Evolutionary conservation across 495 filamentous ascomycete genomes (phyloP).

Genomic region (Aspergillus funiculosus): DNA sequence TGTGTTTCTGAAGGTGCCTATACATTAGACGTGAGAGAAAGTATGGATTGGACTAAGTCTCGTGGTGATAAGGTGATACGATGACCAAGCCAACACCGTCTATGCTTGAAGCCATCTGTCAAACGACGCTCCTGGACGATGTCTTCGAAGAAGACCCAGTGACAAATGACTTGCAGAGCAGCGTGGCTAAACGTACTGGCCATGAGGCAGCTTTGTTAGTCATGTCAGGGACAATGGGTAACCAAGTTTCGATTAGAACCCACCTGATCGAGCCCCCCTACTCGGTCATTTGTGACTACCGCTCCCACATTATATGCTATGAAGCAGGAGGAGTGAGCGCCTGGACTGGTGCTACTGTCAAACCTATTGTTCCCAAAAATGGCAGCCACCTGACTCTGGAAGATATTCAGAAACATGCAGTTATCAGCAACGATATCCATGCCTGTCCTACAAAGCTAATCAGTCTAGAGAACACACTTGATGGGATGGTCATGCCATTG

Average conservation of each 20-base stretch:
- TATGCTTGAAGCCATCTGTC: constrained; percentile 65
- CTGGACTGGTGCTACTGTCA: constrained; percentile 41
- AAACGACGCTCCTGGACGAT: constrained; percentile 66
- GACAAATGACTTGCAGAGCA: constrained; percentile 64
- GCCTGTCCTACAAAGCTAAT: constrained; percentile 70
- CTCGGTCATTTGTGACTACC: constrained; percentile 42
- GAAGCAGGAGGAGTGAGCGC: constrained; percentile 49
- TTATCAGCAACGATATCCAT: constrained; percentile 40
- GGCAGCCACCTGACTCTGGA: constrained; percentile 67
- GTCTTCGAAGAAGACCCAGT: constrained; percentile 79
- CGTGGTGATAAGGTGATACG: constrained; percentile 53
- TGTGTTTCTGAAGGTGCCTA: too few species aligned
- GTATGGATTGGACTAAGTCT: too few species aligned
- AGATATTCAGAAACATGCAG: constrained; percentile 56
- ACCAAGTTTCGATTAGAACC: constrained; percentile 46
- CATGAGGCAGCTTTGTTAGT: constrained; percentile 70
- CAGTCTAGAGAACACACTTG: constrained; percentile 78
- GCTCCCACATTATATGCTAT: constrained; percentile 43
- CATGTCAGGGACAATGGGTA: constrained; percentile 82
- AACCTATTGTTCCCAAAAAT: constrained; percentile 48
- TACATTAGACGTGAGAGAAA: too few species aligned
- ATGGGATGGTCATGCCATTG: constrained; percentile 71
- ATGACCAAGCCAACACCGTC: constrained; percentile 77
- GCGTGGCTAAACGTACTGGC: constrained; percentile 62
- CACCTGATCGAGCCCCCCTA: constrained; percentile 48